Conservation (phyloP, 1,284 basidiomycete genomes). For the Ceratobasidium sp. region DNA sequence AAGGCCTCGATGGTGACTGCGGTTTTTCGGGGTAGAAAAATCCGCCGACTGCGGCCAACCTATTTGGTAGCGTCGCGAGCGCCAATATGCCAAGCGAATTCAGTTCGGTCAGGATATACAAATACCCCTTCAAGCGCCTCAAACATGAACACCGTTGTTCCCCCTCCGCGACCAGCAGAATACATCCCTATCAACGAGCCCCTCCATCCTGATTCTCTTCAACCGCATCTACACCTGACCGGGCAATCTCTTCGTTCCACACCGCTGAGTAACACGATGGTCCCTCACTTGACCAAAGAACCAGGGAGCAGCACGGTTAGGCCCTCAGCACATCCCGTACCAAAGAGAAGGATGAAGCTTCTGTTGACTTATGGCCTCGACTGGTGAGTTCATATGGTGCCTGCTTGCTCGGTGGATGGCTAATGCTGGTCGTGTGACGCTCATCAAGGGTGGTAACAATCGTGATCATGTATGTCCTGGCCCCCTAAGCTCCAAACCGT, state of each 20-base stretch:
- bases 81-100: conserved; percentile 6
- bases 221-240: background rate
- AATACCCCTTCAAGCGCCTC: background rate
- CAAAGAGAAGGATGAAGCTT: conserved; percentile 33
- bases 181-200: conserved; percentile 26
- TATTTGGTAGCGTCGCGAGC: background rate
- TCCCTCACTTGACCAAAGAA: conserved; percentile 18
- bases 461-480: conserved; percentile 71
- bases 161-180: conserved; percentile 9
- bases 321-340: background rate
- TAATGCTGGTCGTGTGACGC: conserved; percentile 25
- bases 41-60: background rate
- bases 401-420: background rate
- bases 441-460: conserved; percentile 76
- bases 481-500: conserved; percentile 6
- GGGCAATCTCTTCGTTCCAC: background rate
- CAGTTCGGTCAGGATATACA: background rate
- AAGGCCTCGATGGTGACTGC: background rate
- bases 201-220: background rate
- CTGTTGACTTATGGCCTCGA: conserved; percentile 33
- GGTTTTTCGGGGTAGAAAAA: conserved; percentile 5
- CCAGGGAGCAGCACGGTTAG: background rate
- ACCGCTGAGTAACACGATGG: background rate
- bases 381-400: conserved; percentile 10
- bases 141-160: conserved; percentile 12